Conservation (phyloP, 495 filamentous ascomycete genomes). For the Aspergillus wentii region DNA sequence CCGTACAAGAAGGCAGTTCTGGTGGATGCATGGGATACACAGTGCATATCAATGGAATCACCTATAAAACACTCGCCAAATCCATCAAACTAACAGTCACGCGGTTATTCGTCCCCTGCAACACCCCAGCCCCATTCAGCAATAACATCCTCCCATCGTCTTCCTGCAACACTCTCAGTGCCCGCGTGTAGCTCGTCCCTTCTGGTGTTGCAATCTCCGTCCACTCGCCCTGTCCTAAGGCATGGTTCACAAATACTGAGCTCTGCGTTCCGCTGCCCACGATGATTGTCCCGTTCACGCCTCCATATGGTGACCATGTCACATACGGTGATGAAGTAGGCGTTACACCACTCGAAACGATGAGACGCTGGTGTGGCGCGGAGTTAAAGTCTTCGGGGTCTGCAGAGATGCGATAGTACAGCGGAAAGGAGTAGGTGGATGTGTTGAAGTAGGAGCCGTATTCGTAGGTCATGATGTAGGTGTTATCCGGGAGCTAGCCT, state of each 20-base stretch:
- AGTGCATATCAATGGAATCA: too few relatives aligned
- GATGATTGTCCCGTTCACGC: constrained; percentile 53
- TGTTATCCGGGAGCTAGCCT: constrained; percentile 52
- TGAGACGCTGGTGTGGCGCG: constrained; percentile 35
- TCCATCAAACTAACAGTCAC: constrained; percentile 31
- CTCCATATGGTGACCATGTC: constrained; percentile 49
- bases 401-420: constrained; percentile 51
- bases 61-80: too few relatives aligned
- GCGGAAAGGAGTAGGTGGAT: constrained; percentile 42
- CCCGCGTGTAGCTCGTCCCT: constrained; percentile 43
- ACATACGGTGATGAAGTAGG: constrained; percentile 54
- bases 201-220: constrained; percentile 44
- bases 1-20: too few relatives aligned
- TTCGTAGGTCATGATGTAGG: constrained; percentile 62
- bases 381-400: constrained; percentile 49
- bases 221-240: constrained; percentile 54
- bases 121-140: constrained; percentile 24
- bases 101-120: constrained; percentile 17
- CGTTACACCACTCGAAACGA: constrained; percentile 40
- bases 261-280: constrained; percentile 46
- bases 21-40: too few relatives aligned
- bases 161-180: constrained; percentile 39
- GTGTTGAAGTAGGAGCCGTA: constrained; percentile 49
- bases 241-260: constrained; percentile 55
- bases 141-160: constrained; percentile 19